These are phyloP conservation scores for Aschersonia sp. DNA, from an alignment of 2,329 filamentous ascomycete species.

Conservation along the genomic window DNA sequence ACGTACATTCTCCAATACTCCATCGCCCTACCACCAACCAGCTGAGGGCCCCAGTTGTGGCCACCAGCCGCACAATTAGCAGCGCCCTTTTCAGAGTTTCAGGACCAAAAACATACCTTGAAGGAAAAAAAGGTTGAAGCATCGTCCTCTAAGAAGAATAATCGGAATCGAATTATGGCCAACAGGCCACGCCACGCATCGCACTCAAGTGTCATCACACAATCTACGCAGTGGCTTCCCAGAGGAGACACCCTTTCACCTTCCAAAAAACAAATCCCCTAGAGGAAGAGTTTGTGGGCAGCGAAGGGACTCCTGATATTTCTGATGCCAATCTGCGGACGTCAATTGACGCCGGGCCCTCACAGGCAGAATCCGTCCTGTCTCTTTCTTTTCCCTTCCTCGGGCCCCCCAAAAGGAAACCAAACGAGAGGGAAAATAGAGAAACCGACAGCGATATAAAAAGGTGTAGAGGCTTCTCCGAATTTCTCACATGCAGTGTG, in stretches of 20 bases:
- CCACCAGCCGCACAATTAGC: constrained; percentile 4
- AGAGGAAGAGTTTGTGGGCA: not conserved
- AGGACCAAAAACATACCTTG: constrained; percentile 5
- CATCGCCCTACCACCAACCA: not conserved
- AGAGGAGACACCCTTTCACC: constrained; percentile 2
- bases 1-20: too few relatives aligned
- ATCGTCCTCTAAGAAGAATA: constrained; percentile 10
- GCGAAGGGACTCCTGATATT: constrained; percentile 7
- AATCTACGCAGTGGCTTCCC: constrained; percentile 12
- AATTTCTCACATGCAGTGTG: constrained; percentile 10
- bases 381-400: not conserved
- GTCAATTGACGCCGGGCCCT: constrained; percentile 10
- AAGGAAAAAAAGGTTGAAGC: constrained; percentile 7
- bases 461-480: constrained; percentile 9
- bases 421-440: not conserved
- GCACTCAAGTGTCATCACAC: constrained; percentile 11
- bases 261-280: not conserved
- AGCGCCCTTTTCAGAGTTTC: not conserved
- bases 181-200: constrained; percentile 10
- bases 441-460: constrained; percentile 7
- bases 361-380: constrained; percentile 11
- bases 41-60: not conserved
- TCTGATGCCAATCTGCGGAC: constrained; percentile 10
- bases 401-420: not conserved
- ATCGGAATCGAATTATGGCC: constrained; percentile 12